Base-by-base conservation (phyloP, 2,329 filamentous ascomycete species). In the Aaosphaeria pasadenensis region DNA sequence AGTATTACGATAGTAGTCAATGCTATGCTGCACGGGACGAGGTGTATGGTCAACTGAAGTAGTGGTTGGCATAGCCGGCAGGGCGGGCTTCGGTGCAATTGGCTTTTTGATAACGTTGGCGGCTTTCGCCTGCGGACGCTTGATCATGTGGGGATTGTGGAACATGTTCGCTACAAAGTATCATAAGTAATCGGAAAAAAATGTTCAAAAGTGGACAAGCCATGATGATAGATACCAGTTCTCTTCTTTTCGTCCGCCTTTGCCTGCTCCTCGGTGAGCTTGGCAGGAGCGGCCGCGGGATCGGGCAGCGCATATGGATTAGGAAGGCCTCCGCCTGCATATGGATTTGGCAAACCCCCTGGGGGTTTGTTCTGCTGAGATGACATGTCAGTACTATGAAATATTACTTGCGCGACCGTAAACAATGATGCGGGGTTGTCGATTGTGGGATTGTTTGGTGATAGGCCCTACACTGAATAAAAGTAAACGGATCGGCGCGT, bases 1-100 rank as follows among this genome's bases (percentile, higher is more conserved):
- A 43, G 83, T 85, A 1, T 82, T 82, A 88, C 91, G 96, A 70
- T 96, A 66, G 41, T 56, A 66, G 41, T 64, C 57, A 50, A 63
- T 56, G 24, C 54, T 54, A 49, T 57, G 57, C 43, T 40, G 39
- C 7, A 36, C 33, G 33, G 7, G 9, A 9, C n/a, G 9, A 9
- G 33, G 33, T 9, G 33, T 36, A 36, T n/a, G 7, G 39, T 11
- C 7, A 7, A 11, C 39, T 7, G 17, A 7, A 28, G 39, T 28
- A 36, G 47, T 57, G 39, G 59, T 51, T 17, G 50, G 44, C 31
- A 47, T 50, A n/a, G 58, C 49, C 38, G 53, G 47, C 9, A 52
- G 48, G 7, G 44, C 44, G n/a, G 61, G 53, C 57, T 39, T 46
- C 1, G 43, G 30, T 32, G 63, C 56, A 35, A 48, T 32, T 9